Evolutionary conservation across 2,329 filamentous ascomycete species (phyloP).

Genomic region (Fusarium fujikuroi): DNA sequence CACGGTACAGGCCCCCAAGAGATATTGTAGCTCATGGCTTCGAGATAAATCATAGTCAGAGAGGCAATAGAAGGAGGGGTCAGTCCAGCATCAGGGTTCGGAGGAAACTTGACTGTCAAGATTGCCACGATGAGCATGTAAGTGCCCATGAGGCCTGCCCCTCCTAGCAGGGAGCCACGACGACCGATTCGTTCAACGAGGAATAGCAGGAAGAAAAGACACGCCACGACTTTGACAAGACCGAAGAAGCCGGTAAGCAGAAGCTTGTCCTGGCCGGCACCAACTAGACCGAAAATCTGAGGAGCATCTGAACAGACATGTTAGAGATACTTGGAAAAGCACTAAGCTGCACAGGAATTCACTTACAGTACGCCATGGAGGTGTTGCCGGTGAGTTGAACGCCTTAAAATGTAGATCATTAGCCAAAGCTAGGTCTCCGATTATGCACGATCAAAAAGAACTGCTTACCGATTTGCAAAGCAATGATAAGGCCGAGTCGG

Average conservation of each 20-base stretch:
- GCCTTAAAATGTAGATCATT: background rate
- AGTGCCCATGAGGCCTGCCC: background rate
- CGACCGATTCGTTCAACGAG: background rate
- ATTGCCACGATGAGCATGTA: background rate
- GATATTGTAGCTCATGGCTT: background rate
- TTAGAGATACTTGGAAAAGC: background rate
- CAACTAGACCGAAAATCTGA: background rate
- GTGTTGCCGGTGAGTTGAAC: background rate
- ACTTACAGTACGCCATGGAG: background rate
- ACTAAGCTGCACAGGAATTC: background rate
- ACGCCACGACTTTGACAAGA: background rate
- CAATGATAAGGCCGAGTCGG: background rate
- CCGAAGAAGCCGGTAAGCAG: background rate
- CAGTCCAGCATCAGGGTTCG: background rate
- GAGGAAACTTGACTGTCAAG: background rate
- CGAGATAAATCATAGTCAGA: background rate
- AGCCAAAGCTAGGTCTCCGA: fast-evolving
- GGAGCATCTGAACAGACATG: background rate
- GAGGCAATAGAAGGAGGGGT: background rate
- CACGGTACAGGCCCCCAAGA: background rate
- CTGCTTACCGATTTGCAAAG: background rate
- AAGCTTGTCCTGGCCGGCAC: background rate
- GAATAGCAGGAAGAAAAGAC: background rate
- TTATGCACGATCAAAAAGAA: background rate
- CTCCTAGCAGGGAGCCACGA: background rate